Base-by-base conservation (phyloP, 164 flowering plant species). In the Tetrastigma voinierianum region DNA sequence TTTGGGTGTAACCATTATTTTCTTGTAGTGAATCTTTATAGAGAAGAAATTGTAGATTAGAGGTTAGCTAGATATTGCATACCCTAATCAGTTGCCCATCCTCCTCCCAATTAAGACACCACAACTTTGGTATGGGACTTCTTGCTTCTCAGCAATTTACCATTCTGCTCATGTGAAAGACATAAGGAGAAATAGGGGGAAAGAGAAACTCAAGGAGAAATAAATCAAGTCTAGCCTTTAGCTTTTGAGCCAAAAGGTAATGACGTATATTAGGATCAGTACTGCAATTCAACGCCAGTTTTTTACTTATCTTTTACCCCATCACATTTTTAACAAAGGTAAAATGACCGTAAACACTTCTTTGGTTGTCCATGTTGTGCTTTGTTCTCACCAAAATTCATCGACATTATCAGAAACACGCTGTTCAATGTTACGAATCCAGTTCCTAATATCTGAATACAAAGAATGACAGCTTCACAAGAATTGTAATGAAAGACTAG, bases 361-460 rank as follows among this genome's bases (percentile, higher is more conserved):
- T 69, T 58, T 74, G 74, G 76, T 80, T 78, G 56, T 80, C 80
- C 80, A 80, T 77, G 75, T 77, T 78, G 55, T n/a, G 78, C 80
- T 66, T 77, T 77, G 76, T 80, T 80, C 80, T 80, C 15, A 74
- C 76, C 58, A 80, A 67, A 57, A 80, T 71, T 76, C 76, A 70
- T 73, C 76, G 23, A 76, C 80, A 61, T 76, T 72, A 46, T 76
- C 79, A 61, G 79, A 76, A 60, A 75, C 79, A 76, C 72, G 79
- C 19, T 76, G 75, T 55, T 75, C 78, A 75, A 75, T 76, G 65
- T 76, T 76, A 64, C 76, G 76, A 46, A 76, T 76, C 79, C 76
- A 76, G 62, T 76, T 76, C 55, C 71, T 72, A 40, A 76, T 76
- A 47, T 76, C 79, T 76, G 64, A 21, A 64, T 43, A 59, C 9